phyloP scores from a whole-genome alignment of 169 alveolate genomes.

The Fabrea salina region DNA sequence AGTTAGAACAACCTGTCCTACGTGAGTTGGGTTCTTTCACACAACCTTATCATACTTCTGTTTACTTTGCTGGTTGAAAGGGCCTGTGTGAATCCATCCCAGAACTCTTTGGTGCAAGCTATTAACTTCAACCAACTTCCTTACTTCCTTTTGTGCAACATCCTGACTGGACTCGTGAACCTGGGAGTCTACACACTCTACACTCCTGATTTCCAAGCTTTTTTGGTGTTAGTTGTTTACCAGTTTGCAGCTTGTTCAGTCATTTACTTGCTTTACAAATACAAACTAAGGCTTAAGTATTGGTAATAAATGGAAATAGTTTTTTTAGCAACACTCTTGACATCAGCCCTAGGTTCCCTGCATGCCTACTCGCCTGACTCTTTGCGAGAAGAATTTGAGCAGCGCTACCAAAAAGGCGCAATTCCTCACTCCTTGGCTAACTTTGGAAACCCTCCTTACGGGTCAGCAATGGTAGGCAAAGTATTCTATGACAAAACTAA shows the following conservation, averaged over 20 bases:
- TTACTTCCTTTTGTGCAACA: not conserved
- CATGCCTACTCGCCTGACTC: not conserved
- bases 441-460: slow-evolving; percentile 40
- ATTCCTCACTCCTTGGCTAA: slow-evolving; percentile 28
- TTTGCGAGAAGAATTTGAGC: not conserved
- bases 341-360: too few relatives aligned
- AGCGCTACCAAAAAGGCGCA: not conserved
- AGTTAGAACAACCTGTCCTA: not conserved
- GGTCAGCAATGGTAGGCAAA: not conserved
- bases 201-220: not conserved
- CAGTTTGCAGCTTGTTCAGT: not conserved
- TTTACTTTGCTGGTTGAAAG: not conserved
- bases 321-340: too few relatives aligned
- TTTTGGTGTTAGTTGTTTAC: not conserved
- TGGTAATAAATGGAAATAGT: too few relatives aligned
- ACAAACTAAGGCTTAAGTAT: not conserved
- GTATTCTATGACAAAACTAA: not conserved
- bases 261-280: not conserved
- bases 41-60: not conserved
- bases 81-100: not conserved
- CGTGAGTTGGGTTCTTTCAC: not conserved
- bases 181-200: not conserved
- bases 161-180: slow-evolving; percentile 12
- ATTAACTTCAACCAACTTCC: slow-evolving; percentile 25
- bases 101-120: not conserved